A percentile compares a stretch with the other conserved stretches of the same genome.
phyloP scores from a whole-genome alignment of 1,284 basidiomycete genomes.

The Boletus nobilissimus region DNA sequence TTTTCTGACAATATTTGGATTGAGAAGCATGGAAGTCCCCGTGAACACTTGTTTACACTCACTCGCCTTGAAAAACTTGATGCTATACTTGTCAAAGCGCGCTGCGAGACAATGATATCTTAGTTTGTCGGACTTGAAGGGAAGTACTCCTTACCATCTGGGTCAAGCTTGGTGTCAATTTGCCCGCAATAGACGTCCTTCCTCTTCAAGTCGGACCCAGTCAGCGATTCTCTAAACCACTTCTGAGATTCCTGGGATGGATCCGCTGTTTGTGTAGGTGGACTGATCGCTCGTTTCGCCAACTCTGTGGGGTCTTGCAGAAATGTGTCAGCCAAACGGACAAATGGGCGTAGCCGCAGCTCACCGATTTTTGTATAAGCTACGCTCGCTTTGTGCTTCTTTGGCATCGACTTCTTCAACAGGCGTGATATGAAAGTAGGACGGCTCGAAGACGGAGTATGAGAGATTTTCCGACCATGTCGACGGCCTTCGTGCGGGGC shows the following conservation, averaged over 20 bases:
- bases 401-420: too few relatives aligned
- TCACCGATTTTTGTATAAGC: neutral
- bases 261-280: neutral
- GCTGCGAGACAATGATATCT: neutral
- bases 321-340: neutral
- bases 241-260: neutral
- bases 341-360: too few relatives aligned
- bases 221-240: neutral
- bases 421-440: too few relatives aligned
- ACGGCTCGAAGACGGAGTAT: neutral
- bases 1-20: neutral
- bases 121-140: neutral
- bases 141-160: neutral
- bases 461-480: too few relatives aligned
- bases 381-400: neutral
- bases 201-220: neutral
- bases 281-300: neutral
- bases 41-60: neutral
- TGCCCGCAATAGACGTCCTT: neutral
- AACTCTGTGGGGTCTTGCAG: neutral
- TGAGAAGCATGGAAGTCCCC: neutral
- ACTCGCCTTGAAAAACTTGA: neutral
- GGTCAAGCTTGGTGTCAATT: neutral
- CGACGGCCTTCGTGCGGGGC: too few relatives aligned
- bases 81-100: neutral